These are phyloP conservation scores for Plenodomus biglobosus DNA, from an alignment of 2,329 filamentous ascomycete genomes.

Conservation along the genomic window DNA sequence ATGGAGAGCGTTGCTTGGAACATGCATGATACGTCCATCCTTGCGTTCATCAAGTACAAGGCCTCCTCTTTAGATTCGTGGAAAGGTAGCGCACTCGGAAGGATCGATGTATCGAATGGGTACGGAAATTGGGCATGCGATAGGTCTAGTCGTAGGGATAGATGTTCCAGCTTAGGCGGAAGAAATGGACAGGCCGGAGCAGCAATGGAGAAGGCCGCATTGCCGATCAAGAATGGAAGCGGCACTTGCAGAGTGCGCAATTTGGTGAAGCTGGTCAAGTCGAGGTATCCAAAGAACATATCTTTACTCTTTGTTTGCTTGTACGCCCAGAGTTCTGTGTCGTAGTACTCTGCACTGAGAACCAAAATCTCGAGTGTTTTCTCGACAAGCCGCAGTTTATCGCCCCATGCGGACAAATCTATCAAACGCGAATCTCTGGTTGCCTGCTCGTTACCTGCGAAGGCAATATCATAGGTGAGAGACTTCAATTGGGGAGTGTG, in stretches of 20 bases:
- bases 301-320: conserved; percentile 22
- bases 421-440: conserved; percentile 11
- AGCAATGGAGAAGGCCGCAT: conserved; percentile 24
- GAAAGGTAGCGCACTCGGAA: conserved; percentile 16
- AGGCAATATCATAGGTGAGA: conserved; percentile 29
- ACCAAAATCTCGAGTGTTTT: conserved; percentile 21
- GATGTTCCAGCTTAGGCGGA: conserved; percentile 26
- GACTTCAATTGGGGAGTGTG: conserved; percentile 22
- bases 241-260: conserved; percentile 30
- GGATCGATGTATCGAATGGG: conserved; percentile 19
- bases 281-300: conserved; percentile 22
- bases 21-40: conserved; percentile 32
- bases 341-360: conserved; percentile 25
- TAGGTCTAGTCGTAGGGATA: conserved; percentile 28
- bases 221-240: conserved; percentile 29
- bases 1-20: conserved; percentile 22
- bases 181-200: conserved; percentile 22
- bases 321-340: conserved; percentile 19
- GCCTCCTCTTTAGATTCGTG: conserved; percentile 19
- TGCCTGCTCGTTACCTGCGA: conserved; percentile 12
- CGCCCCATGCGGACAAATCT: conserved; percentile 19
- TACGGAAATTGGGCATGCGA: conserved; percentile 27
- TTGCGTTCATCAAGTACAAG: conserved; percentile 14
- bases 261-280: conserved; percentile 22
- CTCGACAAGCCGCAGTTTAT: conserved; percentile 9